Evolutionary conservation across 257 asterid species (phyloP), one percentile per base, ranked within the genome.

Genomic region (Primulina huaijiensis): DNA sequence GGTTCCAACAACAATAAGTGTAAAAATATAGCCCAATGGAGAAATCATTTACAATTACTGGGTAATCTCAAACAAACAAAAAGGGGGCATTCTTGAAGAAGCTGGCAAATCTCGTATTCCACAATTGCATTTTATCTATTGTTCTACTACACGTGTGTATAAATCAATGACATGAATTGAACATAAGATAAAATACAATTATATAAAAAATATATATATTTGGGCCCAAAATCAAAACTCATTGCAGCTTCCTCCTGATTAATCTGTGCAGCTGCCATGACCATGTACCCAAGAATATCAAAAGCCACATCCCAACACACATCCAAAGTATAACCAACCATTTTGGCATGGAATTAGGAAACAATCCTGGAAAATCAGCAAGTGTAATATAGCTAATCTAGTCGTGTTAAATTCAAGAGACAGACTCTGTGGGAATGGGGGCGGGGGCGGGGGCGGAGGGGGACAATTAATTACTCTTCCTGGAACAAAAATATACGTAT

Each of bases 291-390:
- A 92, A 78, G 76, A 78, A 86, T 62, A 80, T 64, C 76, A 85
- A 68, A 38, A 93, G 80, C 60, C 94, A 93, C 60, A 73, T 53
- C 40, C 91, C 90, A 23, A 76, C 77, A 38, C 81, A 77, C 30
- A 82, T 78, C 98, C 98, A 93, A 57, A 89, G 83, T n/a, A 84
- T 74, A 40, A 87, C 86, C 82, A 93, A 79, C 98, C 97, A 86
- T 33, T 72, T 85, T 6, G 98, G 98, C 97, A 93, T 90, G 35
- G 86, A 62, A 73, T 75, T 75, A 25, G 95, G 94, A 72, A 90
- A 93, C 69, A 84, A 78, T 62, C 98, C 98, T 93, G 57, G 20
- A 33, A 27, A 27, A 20, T 30, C 37, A 23, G 20, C 63, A 12
- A 17, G 59, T 30, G 10, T n/a, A 0, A 23, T 9, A 7, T 8